Evolutionary conservation across 129 eudicot genomes (phyloP).

Genomic region (Escallonia herrerae): DNA sequence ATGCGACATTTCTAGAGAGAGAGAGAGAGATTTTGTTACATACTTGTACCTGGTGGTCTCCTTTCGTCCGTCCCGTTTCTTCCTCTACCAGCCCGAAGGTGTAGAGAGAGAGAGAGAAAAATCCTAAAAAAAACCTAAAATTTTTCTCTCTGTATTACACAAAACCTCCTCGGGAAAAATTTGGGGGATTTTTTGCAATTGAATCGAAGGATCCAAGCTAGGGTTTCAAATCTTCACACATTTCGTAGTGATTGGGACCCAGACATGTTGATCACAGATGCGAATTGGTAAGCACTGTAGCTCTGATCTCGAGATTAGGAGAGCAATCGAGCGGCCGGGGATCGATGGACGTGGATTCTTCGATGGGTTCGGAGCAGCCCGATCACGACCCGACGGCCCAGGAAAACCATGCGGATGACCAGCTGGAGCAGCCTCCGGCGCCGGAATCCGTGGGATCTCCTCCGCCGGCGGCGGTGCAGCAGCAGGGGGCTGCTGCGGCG

Average conservation of each 20-base stretch:
- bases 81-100: neutral
- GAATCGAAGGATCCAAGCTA: slow-evolving; percentile 13
- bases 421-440: slow-evolving; percentile 23
- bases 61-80: neutral
- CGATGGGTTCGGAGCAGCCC: slow-evolving; percentile 47
- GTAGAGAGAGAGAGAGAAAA: neutral
- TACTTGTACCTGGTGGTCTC: slow-evolving; percentile 4
- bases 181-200: neutral
- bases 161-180: neutral
- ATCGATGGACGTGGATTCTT: slow-evolving; percentile 73
- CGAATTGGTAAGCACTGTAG: slow-evolving; percentile 30
- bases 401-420: slow-evolving; percentile 18
- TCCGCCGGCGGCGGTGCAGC: slow-evolving; percentile 33
- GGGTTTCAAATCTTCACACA: slow-evolving; percentile 5
- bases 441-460: slow-evolving; percentile 15
- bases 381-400: slow-evolving; percentile 33
- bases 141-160: neutral
- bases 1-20: too few relatives aligned
- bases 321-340: slow-evolving; percentile 19
- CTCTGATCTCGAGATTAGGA: slow-evolving; percentile 37
- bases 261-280: slow-evolving; percentile 28
- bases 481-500: neutral
- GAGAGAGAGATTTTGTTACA: neutral
- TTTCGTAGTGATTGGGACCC: neutral
- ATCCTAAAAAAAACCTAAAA: neutral